These are phyloP conservation scores for Pythium aristosporum DNA, from an alignment of 352 stramenopile genomes.

Conservation along the genomic window DNA sequence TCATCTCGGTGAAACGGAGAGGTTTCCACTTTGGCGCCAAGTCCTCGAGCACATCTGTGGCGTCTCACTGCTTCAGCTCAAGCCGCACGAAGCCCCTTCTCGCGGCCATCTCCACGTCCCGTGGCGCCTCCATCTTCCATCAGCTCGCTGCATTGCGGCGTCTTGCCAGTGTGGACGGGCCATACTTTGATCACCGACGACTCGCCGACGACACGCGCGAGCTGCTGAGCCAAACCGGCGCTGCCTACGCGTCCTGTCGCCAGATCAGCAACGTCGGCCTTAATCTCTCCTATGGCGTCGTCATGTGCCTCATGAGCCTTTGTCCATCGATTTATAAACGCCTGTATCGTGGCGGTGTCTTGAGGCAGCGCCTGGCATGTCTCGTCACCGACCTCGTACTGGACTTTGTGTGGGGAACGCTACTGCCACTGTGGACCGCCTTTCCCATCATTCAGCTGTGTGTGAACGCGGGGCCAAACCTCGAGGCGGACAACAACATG, in stretches of 20 bases:
- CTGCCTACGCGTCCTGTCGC: constrained; percentile 7
- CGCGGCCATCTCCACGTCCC: too few relatives aligned
- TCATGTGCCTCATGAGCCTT: constrained; percentile 19
- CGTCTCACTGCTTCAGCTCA: constrained; percentile 1
- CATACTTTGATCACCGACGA: constrained; percentile 18
- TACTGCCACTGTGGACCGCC: constrained; percentile 25
- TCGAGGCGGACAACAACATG: background rate
- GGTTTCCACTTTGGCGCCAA: constrained; percentile 6
- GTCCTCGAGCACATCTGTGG: too few relatives aligned
- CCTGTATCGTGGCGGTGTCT: background rate
- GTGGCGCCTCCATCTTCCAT: too few relatives aligned
- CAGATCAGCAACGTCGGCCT: constrained; percentile 14
- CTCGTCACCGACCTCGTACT: constrained; percentile 9
- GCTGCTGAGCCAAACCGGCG: constrained; percentile 1
- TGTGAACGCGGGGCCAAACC: background rate
- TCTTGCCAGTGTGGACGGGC: constrained; percentile 9
- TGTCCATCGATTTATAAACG: background rate
- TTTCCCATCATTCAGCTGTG: constrained; percentile 16
- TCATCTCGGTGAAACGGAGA: constrained; percentile 1
- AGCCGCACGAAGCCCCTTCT: background rate
- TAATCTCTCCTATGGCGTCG: constrained; percentile 13
- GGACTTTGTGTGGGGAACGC: constrained; percentile 17
- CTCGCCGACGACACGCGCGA: constrained; percentile 10
- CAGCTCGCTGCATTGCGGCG: background rate
- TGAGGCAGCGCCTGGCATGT: constrained; percentile 3